Conservation (phyloP, 306 rosid species). For the Fagus crenata region DNA sequence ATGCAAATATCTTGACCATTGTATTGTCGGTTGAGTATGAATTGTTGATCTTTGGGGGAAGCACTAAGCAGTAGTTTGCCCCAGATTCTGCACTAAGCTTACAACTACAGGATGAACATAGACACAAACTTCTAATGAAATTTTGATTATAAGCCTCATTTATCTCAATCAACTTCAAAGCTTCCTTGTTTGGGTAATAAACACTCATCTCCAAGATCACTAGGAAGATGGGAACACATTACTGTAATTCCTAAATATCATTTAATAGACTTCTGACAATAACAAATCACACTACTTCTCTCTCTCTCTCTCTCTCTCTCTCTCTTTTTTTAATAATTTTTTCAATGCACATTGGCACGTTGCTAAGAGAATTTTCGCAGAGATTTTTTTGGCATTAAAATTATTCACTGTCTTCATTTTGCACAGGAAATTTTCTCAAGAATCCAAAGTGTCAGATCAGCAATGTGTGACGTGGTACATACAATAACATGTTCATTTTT, state of each 20-base stretch:
- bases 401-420: background rate
- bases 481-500: background rate
- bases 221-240: background rate
- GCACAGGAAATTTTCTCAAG: background rate
- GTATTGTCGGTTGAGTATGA: background rate
- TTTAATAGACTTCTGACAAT: background rate
- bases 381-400: background rate
- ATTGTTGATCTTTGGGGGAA: background rate
- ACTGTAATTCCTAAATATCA: background rate
- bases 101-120: background rate
- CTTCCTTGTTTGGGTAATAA: background rate
- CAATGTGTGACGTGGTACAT: background rate
- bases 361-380: background rate
- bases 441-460: background rate
- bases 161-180: background rate
- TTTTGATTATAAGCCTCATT: background rate
- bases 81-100: background rate
- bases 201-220: background rate
- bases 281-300: background rate
- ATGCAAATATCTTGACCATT: background rate
- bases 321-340: background rate
- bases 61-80: background rate
- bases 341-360: background rate
- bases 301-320: too few relatives aligned
- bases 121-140: background rate